phyloP scores from a whole-genome alignment of 225 moss, liverwort and hornwort species.

The Polytrichum formosum region DNA sequence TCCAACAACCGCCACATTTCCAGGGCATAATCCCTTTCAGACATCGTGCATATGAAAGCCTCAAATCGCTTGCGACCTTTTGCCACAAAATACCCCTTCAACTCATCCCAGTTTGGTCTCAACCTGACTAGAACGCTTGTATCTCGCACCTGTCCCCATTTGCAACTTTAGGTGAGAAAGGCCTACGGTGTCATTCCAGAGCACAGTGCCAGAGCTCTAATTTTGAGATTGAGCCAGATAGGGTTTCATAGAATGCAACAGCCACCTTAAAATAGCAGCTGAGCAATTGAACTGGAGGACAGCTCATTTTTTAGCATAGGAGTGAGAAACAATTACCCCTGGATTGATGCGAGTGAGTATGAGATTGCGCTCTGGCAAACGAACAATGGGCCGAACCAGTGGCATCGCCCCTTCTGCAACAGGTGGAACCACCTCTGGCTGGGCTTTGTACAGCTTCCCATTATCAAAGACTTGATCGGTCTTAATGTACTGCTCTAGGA shows the following conservation, averaged over 20 bases:
- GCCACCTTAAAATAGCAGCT: too few relatives aligned
- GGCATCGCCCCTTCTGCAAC: constrained; percentile 83
- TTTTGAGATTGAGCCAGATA: too few relatives aligned
- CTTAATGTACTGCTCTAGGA: constrained; percentile 93
- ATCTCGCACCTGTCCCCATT: constrained; percentile 66
- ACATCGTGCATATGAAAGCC: constrained; percentile 99
- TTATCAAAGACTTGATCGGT: constrained; percentile 90
- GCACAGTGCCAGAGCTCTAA: too few relatives aligned
- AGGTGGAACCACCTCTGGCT: constrained; percentile 85
- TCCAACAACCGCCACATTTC: constrained; percentile 99
- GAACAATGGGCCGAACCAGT: constrained; percentile 83
- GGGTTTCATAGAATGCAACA: too few relatives aligned
- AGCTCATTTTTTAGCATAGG: constrained; percentile 5
- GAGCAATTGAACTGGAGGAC: constrained; percentile 3
- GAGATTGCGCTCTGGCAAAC: constrained; percentile 82
- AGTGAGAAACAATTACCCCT: constrained; percentile 29
- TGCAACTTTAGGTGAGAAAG: too few relatives aligned
- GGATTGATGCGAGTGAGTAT: constrained; percentile 98
- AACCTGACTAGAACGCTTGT: constrained; percentile 94
- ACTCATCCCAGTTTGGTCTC: constrained; percentile 94
- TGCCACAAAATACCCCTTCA: constrained; percentile 86
- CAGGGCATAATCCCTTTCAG: constrained; percentile 96
- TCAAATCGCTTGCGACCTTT: constrained; percentile 98
- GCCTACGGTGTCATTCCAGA: too few relatives aligned
- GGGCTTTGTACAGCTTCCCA: constrained; percentile 84